Conservation (phyloP, 2,329 filamentous ascomycete genomes). For the Escovopsis weberi region DNA sequence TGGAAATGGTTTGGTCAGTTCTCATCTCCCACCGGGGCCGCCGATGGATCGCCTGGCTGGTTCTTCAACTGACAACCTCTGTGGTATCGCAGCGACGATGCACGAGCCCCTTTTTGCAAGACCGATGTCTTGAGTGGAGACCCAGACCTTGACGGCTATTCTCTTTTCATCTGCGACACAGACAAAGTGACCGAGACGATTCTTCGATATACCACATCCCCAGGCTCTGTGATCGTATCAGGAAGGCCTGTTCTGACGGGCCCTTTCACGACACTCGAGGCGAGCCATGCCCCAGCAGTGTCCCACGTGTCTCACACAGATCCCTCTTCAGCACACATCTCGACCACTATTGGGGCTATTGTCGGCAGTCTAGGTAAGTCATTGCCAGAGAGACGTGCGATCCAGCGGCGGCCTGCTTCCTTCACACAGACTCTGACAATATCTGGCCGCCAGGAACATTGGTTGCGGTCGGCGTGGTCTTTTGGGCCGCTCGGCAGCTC, state of each 20-base stretch:
- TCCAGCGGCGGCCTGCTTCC: no score
- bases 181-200: slow-evolving; percentile 9
- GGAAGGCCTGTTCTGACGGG: background rate
- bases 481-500: slow-evolving; percentile 4
- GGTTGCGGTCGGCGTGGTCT: background rate
- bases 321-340: background rate
- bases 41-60: no score
- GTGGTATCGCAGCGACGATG: background rate
- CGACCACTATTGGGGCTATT: slow-evolving; percentile 4
- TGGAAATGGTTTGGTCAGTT: slow-evolving; percentile 6
- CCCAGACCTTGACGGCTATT: slow-evolving; percentile 7
- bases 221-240: background rate
- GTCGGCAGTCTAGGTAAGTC: slow-evolving; percentile 8
- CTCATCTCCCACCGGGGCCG: no score
- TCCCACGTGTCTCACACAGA: no score
- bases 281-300: no score
- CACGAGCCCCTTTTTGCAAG: slow-evolving; percentile 9
- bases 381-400: no score
- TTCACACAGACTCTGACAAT: background rate
- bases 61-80: background rate
- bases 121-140: slow-evolving; percentile 9
- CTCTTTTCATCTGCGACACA: slow-evolving; percentile 10
- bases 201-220: slow-evolving; percentile 6
- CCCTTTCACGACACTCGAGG: no score
- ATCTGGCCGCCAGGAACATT: background rate